Percentiles rank a stretch among this genome's conserved stretches.
phyloP scores from a whole-genome alignment of 208 protist genomes.

The Herpetomonas tarakana region DNA sequence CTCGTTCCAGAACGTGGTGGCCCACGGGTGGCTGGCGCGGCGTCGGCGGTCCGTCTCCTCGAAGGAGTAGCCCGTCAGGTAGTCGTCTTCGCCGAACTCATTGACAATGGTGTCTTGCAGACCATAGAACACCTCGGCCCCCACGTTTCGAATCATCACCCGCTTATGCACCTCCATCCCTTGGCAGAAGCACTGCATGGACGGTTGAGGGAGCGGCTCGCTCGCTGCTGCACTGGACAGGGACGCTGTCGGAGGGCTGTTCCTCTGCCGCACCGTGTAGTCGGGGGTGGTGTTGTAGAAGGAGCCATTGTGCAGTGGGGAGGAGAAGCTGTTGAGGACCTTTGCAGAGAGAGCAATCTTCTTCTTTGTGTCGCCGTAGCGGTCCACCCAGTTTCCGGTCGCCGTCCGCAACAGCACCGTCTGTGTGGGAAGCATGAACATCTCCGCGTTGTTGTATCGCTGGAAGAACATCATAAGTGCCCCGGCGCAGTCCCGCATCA shows the following conservation, averaged over 20 bases:
- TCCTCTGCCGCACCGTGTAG: too few relatives aligned
- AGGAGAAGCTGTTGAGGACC: conserved; percentile 4
- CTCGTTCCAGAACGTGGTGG: conserved; percentile 2
- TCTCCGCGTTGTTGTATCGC: background rate
- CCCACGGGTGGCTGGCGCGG: conserved; percentile 4
- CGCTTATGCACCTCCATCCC: background rate
- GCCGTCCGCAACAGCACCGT: background rate
- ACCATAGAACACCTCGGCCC: background rate
- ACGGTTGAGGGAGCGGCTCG: too few relatives aligned
- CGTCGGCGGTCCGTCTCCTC: conserved; percentile 6
- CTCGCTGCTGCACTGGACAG: too few relatives aligned
- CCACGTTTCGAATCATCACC: background rate
- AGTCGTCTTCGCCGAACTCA: background rate
- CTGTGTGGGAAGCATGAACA: background rate
- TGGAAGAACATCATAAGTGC: conserved; percentile 6
- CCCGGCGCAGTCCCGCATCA: conserved; percentile 13
- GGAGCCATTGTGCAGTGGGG: background rate
- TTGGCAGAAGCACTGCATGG: background rate
- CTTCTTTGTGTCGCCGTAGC: background rate
- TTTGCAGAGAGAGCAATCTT: background rate
- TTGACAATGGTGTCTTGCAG: background rate
- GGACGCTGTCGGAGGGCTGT: too few relatives aligned
- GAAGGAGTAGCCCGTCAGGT: background rate
- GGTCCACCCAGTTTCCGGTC: conserved; percentile 2
- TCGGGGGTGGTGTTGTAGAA: background rate